Percentiles rank a stretch among this genome's conserved stretches.
These are phyloP conservation scores for Rhizopus microsporus DNA, from an alignment of 371 early-diverging fungal species.

Conservation along the genomic window DNA sequence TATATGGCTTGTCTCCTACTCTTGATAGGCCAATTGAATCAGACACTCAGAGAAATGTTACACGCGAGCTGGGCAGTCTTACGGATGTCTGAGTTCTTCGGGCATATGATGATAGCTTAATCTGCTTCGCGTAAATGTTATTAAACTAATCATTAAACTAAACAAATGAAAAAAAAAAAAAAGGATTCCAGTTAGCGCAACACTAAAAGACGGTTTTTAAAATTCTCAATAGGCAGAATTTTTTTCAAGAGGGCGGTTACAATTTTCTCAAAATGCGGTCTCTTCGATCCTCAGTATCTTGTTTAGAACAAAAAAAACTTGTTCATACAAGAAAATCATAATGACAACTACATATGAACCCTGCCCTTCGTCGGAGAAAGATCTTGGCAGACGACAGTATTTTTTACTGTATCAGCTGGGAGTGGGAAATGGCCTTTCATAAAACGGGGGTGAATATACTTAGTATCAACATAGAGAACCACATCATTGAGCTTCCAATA, in stretches of 20 bases:
- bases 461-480: too few species aligned
- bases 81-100: slow-evolving; percentile 34
- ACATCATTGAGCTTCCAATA: too few species aligned
- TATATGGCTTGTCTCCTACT: slow-evolving; percentile 15
- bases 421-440: slow-evolving; percentile 17
- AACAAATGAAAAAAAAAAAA: slow-evolving; percentile 1
- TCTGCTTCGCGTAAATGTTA: slow-evolving; percentile 27
- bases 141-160: neutral
- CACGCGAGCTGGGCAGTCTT: slow-evolving; percentile 38
- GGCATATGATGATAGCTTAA: slow-evolving; percentile 31
- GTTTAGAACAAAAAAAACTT: slow-evolving; percentile 12
- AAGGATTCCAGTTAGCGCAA: slow-evolving; percentile 15
- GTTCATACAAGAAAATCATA: slow-evolving; percentile 20
- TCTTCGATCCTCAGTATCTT: too few species aligned
- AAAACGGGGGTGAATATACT: too few species aligned
- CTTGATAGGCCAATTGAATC: slow-evolving; percentile 14
- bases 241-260: neutral
- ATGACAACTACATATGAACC: slow-evolving; percentile 24
- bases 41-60: slow-evolving; percentile 26
- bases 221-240: neutral
- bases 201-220: neutral
- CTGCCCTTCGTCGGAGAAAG: slow-evolving; percentile 22
- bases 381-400: slow-evolving; percentile 14
- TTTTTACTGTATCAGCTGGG: slow-evolving; percentile 21
- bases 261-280: too few species aligned